These are phyloP conservation scores for Tetrahymena borealis DNA, from an alignment of 73 alveolate genomes.

Conservation along the genomic window DNA sequence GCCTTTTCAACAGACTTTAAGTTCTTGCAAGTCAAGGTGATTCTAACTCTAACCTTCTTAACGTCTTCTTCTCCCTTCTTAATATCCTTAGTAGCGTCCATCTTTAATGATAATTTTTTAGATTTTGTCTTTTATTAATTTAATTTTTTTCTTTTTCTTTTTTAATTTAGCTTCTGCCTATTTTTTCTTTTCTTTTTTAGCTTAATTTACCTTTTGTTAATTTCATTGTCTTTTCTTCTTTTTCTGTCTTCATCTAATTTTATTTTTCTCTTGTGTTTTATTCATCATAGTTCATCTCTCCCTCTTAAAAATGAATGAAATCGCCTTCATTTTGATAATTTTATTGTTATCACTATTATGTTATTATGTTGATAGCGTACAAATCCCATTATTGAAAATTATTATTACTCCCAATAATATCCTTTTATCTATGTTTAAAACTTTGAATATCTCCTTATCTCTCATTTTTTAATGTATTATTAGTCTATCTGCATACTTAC, in stretches of 20 bases:
- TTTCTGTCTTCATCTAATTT: conserved; percentile 1
- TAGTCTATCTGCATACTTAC: no score
- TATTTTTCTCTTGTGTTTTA: background rate
- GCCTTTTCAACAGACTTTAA: conserved; percentile 24
- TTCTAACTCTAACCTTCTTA: conserved; percentile 12
- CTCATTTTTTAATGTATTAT: no score
- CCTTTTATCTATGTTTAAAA: no score
- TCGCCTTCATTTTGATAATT: background rate
- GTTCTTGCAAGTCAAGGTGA: conserved; percentile 26
- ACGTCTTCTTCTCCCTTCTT: conserved; percentile 39
- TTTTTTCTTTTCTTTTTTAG: background rate
- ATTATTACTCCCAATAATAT: no score
- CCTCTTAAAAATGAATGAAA: background rate
- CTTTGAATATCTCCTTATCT: no score
- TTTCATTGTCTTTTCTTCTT: background rate
- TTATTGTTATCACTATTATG: no score
- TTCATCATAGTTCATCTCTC: background rate
- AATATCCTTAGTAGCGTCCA: conserved; percentile 39
- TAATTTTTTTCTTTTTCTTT: background rate
- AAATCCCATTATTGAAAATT: no score
- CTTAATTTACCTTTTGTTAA: background rate
- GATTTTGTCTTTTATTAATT: background rate
- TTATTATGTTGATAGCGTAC: no score
- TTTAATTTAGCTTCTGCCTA: background rate
- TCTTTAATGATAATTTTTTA: conserved; percentile 5